Evolutionary conservation across 2,329 filamentous ascomycete genomes (phyloP), one percentile per base, ranked within the genome.

Genomic region (Stachybotrys chartarum): DNA sequence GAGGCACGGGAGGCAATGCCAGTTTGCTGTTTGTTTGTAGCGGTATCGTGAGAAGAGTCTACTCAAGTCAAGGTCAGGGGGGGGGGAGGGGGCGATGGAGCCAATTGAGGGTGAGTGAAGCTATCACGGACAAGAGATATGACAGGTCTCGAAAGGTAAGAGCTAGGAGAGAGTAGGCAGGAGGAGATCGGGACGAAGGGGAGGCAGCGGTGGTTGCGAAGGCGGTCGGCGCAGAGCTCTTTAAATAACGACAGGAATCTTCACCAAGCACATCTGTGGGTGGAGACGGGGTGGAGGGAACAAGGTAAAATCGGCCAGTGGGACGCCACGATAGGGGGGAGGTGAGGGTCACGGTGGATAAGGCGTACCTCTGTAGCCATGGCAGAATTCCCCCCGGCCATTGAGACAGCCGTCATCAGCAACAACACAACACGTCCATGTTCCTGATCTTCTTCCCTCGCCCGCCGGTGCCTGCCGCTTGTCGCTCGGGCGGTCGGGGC

Each of bases 11-110:
- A 42, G 35, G 35, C 35, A 42, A 42, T 42, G 35, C 35, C 8
- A 42, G 24, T 24, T 24, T 24, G 24, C 24, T 24, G 24, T 24
- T 24, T 24, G 24, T 24, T 24, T n/a, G n/a, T 39, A 39, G 35
- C 5, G 35, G 35, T 42, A 24, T 24, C 24, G 24, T 24, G 24
- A 24, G 24, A 24, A 4, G 24, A 24, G 24, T 24, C 3, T 24
- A 24, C 24, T 24, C 24, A 24, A 24, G 24, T 24, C 24, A n/a
- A 64, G 87, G 68, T 48, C 85, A 88, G 89, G 55, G 63, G 73
- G 56, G 17, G 48, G 89, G 55, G 63, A 73, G 56, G 17, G 48
- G 24, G 17, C 7, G 24, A 24, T 4, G 2, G 24, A 24, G 24
- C 24, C 24, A 24, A 24, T 24, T 24, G 24, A 24, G 24, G 24